These are phyloP conservation scores for Kwoniella botswanensis DNA, from an alignment of 768 basidiomycete genomes.

Conservation along the genomic window DNA sequence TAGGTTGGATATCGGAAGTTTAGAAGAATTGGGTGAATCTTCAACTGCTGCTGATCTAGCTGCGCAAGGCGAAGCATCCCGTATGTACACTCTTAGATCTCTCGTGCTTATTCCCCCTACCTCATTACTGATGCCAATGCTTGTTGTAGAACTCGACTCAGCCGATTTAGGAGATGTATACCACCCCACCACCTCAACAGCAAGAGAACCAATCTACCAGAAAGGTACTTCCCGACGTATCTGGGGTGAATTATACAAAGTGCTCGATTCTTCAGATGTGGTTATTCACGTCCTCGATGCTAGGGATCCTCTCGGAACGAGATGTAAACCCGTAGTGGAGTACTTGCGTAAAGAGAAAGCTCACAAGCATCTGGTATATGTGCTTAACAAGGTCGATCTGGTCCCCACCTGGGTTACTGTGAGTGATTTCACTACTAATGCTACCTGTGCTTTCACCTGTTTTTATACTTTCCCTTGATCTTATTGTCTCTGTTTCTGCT, in stretches of 20 bases:
- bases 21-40: constrained; percentile 77
- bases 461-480: not conserved
- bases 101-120: not conserved
- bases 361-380: constrained; percentile 94
- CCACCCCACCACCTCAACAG: constrained; percentile 51
- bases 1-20: constrained; percentile 81
- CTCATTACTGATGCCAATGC: not conserved
- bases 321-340: constrained; percentile 91
- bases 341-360: constrained; percentile 94
- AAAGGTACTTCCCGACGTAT: constrained; percentile 96
- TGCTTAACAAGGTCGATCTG: constrained; percentile 97
- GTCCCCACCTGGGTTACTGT: constrained; percentile 99
- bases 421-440: constrained; percentile 56
- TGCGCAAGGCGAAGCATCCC: constrained; percentile 54
- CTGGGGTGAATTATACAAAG: constrained; percentile 98
- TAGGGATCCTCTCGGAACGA: constrained; percentile 90
- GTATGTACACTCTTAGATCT: constrained; percentile 63
- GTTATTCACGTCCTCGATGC: constrained; percentile 94
- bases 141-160: constrained; percentile 13
- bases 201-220: constrained; percentile 87
- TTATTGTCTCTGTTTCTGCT: not conserved
- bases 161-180: constrained; percentile 40
- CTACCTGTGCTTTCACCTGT: constrained; percentile 1
- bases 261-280: constrained; percentile 97
- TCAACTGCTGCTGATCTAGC: constrained; percentile 57